Evolutionary conservation across 2,329 filamentous ascomycete species (phyloP).

Genomic region (Colletotrichum sublineola): DNA sequence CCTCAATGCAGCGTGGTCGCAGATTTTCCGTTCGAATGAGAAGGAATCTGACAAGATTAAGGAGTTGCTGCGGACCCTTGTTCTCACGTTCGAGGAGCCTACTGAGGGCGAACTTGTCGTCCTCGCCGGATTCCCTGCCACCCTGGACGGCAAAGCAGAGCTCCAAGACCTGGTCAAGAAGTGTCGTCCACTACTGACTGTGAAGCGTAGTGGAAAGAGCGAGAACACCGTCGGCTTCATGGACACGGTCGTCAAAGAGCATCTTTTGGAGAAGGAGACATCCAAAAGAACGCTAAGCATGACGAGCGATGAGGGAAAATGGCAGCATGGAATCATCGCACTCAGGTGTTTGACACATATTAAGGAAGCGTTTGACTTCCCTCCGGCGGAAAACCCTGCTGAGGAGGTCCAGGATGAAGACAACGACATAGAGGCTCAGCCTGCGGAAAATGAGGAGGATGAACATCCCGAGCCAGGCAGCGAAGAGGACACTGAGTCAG

Average conservation of each 20-base stretch:
- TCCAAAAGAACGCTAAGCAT: conserved; percentile 51
- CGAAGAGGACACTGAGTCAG: conserved; percentile 23
- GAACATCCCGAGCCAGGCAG: conserved; percentile 23
- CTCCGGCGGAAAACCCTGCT: conserved; percentile 22
- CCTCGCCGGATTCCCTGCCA: conserved; percentile 52
- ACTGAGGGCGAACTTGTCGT: conserved; percentile 54
- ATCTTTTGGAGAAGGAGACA: conserved; percentile 53
- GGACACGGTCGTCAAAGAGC: conserved; percentile 54
- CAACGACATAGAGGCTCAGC: conserved; percentile 1
- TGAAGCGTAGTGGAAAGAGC: conserved; percentile 35
- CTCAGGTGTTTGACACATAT: conserved; percentile 55
- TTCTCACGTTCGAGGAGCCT: conserved; percentile 57
- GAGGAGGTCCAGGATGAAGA: conserved; percentile 10
- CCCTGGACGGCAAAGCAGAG: conserved; percentile 50
- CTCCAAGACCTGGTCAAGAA: conserved; percentile 53
- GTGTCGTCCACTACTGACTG: conserved; percentile 52
- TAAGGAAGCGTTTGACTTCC: conserved; percentile 51
- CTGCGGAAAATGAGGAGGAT: conserved; percentile 4
- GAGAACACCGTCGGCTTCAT: conserved; percentile 46
- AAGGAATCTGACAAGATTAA: conserved; percentile 54
- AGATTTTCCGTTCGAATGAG: conserved; percentile 52
- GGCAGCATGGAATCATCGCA: conserved; percentile 58
- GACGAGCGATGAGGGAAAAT: conserved; percentile 54
- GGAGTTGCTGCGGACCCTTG: conserved; percentile 57
- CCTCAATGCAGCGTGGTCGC: conserved; percentile 54